A percentile compares a stretch with the other conserved stretches of the same genome.
phyloP scores from a whole-genome alignment of 306 rosid species.

The Pyrus communis region DNA sequence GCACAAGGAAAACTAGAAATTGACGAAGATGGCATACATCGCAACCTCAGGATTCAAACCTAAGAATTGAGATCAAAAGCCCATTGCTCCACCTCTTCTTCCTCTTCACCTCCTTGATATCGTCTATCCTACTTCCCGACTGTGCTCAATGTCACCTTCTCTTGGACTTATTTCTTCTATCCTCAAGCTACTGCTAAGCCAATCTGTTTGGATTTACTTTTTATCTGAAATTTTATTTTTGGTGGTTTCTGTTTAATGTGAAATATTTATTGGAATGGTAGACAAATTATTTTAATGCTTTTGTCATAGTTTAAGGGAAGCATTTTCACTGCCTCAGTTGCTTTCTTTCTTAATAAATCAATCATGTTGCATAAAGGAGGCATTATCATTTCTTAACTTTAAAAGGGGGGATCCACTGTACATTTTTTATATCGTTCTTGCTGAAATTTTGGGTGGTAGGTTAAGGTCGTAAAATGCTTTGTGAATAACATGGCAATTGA shows the following conservation, averaged over 20 bases:
- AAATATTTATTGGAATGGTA: background rate
- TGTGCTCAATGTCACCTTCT: background rate
- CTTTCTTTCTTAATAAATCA: background rate
- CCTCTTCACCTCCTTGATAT: background rate
- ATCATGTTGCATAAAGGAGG: background rate
- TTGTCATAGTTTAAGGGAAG: background rate
- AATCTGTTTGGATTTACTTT: background rate
- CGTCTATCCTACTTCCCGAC: background rate
- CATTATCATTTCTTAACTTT: background rate
- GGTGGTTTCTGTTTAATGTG: background rate
- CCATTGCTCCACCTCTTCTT: background rate
- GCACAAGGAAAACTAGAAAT: background rate
- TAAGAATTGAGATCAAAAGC: background rate
- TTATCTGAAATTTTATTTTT: background rate
- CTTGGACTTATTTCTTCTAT: background rate
- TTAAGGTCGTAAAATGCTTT: slow-evolving; percentile 50
- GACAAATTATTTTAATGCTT: background rate
- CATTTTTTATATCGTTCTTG: background rate
- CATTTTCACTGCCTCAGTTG: background rate
- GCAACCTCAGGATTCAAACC: background rate
- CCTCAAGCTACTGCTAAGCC: background rate
- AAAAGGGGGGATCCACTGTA: background rate
- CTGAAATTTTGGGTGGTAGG: slow-evolving; percentile 42
- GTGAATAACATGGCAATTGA: slow-evolving; percentile 51
- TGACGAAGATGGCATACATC: background rate